Evolutionary conservation across 371 early-diverging fungal species (phyloP), one percentile per base, ranked within the genome.

Genomic region (Mortierella sp.): DNA sequence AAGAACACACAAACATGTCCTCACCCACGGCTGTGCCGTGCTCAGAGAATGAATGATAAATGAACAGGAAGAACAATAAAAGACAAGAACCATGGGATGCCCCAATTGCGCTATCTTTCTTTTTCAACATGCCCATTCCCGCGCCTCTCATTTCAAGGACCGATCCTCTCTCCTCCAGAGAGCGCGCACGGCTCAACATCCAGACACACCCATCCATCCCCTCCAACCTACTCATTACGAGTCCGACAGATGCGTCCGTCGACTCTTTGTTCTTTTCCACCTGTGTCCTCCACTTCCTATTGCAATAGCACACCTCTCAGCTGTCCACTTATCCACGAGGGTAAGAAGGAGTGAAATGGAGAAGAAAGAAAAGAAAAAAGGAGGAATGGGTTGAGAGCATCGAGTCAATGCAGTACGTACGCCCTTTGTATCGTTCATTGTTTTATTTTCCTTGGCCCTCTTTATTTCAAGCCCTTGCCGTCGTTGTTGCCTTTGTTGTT

Each of bases 101-200:
- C 50, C 50, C 54, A 54, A 54, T 54, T 54, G 54, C 54, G n/a
- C 54, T 54, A 54, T 54, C 54, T 54, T 19, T n/a, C n/a, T n/a
- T 54, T 54, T n/a, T 54, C 24, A 19, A 54, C 24, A 54, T n/a
- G n/a, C 54, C 54, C 16, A 11, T 50, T 50, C 50, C 50, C 50
- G 50, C 50, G 50, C 50, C 50, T 54, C 54, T 54, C 54, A 54
- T 64, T 64, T 64, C 24, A 37, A 64, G 67, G 67, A 64, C 67
- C 67, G 67, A 64, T 24, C 40, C 24, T 37, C 40, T 24, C 37
- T 19, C 43, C 43, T 6, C 43, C 37, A 64, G 67, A 64, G 67
- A 40, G 40, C 40, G 37, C 67, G 67, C 67, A 64, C 67, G 67
- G 67, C 67, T 64, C 67, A 64, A 64, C 67, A 64, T 64, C 24